Evolutionary conservation across 805 yeast species (phyloP), one percentile per base, ranked within the genome.

Genomic region (Wickerhamomyces xylosicus): DNA sequence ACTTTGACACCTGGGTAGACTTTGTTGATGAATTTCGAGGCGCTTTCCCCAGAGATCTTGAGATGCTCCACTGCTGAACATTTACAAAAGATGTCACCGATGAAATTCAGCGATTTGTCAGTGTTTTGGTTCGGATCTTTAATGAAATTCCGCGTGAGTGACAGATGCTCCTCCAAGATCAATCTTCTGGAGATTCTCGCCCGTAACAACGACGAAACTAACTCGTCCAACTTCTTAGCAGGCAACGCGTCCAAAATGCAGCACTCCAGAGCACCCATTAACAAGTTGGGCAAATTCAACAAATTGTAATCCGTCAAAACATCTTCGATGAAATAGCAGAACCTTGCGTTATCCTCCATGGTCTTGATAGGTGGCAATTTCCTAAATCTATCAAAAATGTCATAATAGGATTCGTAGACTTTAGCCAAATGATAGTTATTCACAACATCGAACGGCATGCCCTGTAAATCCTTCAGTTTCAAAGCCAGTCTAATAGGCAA

Each of bases 251-350:
- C 59, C 36, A 80, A 54, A 29, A 80, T 75, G 13, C 83, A 74
- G 45, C 79, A 79, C 51, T 90, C 97, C 35, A 87, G 63, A 1
- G 95, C 86, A 2, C 97, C 97, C 87, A 87, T 84, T 68, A 90
- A 82, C 43, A 89, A 65, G 56, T 89, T 90, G 1, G 97, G 92
- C 43, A 90, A 66, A 45, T 86, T 84, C 39, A 81, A 64, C 36
- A 86, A 69, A 60, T 90, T 95, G 50, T 79, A 83, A 57, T 81
- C 86, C 20, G 70, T 68, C 47, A 90, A 63, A 45, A 87, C 71
- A 25, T 70, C 65, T 20, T 73, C 68, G 40, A 89, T 62, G 38
- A 76, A 70, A 19, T 65, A 64, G 53, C 94, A 80, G 57, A 90
- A 89, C 47, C 60, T 61, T 32, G 74, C 78, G 54, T 90, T 90